phyloP scores from a whole-genome alignment of 805 yeast genomes.

The Suhomyces faveliae region DNA sequence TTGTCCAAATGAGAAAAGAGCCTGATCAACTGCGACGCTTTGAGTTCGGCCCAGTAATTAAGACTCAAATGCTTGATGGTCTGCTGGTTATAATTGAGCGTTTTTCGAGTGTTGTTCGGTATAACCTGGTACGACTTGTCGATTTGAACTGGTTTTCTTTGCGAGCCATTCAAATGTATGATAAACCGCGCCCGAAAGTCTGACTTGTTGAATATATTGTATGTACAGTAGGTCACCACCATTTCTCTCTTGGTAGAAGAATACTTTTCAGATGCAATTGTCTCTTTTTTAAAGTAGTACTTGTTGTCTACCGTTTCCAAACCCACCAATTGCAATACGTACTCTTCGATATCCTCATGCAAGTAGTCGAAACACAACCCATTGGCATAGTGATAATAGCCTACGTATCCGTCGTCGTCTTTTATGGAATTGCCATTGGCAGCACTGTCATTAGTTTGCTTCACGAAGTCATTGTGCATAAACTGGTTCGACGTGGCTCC shows the following conservation, averaged over 20 bases:
- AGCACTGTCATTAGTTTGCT: neutral
- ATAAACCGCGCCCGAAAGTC: constrained; percentile 71
- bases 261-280: constrained; percentile 1
- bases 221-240: constrained; percentile 59
- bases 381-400: constrained; percentile 38
- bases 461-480: constrained; percentile 26
- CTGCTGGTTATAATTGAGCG: constrained; percentile 13
- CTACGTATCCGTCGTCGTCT: constrained; percentile 41
- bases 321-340: constrained; percentile 29
- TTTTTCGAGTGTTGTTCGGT: constrained; percentile 16
- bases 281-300: constrained; percentile 17
- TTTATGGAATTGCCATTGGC: constrained; percentile 6
- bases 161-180: constrained; percentile 18
- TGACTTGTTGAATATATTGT: constrained; percentile 68
- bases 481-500: constrained; percentile 30
- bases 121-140: constrained; percentile 33
- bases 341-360: constrained; percentile 27
- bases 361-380: constrained; percentile 26
- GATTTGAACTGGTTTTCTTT: constrained; percentile 24
- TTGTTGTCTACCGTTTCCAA: constrained; percentile 16
- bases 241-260: constrained; percentile 22
- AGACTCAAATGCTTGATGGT: constrained; percentile 17
- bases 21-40: constrained; percentile 57
- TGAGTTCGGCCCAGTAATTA: constrained; percentile 58
- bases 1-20: constrained; percentile 52